phyloP scores from a whole-genome alignment of 1,284 basidiomycete species.

The Cutaneotrichosporon sp. region DNA sequence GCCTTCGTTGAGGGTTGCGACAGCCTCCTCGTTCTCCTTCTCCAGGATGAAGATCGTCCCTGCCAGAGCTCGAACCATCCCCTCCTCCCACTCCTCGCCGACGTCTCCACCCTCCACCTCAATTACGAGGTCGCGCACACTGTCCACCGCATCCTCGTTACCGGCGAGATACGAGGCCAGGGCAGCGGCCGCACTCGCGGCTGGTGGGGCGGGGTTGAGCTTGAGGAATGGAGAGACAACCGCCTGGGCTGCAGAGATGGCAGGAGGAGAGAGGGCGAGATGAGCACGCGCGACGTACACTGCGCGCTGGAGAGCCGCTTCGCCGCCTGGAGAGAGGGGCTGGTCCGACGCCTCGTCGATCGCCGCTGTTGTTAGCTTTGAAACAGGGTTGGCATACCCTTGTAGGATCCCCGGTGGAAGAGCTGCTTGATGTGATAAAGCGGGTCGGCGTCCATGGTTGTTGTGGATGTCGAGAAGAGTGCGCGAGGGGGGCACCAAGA shows the following conservation, averaged over 20 bases:
- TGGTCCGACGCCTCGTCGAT: conserved; percentile 47
- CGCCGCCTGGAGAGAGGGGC: conserved; percentile 30
- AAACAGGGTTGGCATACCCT: conserved; percentile 31
- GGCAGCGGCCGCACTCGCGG: conserved; percentile 68
- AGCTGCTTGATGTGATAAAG: conserved; percentile 81
- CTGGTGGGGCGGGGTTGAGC: conserved; percentile 62
- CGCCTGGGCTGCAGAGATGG: conserved; percentile 60
- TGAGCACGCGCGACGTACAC: conserved; percentile 81
- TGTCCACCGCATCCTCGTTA: conserved; percentile 61
- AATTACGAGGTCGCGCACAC: conserved; percentile 76
- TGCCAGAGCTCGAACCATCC: conserved; percentile 70
- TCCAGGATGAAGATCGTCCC: conserved; percentile 79
- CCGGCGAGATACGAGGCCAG: conserved; percentile 65
- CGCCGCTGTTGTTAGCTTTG: conserved; percentile 34
- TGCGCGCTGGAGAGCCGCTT: conserved; percentile 54
- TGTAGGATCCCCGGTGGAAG: conserved; percentile 66
- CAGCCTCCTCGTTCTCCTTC: conserved; percentile 82
- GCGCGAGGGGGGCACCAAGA: background rate
- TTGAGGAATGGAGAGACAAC: conserved; percentile 51
- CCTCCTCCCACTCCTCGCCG: conserved; percentile 63
- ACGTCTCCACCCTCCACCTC: conserved; percentile 76
- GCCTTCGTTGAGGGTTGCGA: conserved; percentile 75
- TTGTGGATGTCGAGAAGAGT: background rate
- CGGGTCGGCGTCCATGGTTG: conserved; percentile 71
- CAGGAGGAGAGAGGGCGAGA: conserved; percentile 69